These are phyloP conservation scores for Trichoderma orchidacearum DNA, from an alignment of 495 filamentous ascomycete genomes.

Conservation along the genomic window DNA sequence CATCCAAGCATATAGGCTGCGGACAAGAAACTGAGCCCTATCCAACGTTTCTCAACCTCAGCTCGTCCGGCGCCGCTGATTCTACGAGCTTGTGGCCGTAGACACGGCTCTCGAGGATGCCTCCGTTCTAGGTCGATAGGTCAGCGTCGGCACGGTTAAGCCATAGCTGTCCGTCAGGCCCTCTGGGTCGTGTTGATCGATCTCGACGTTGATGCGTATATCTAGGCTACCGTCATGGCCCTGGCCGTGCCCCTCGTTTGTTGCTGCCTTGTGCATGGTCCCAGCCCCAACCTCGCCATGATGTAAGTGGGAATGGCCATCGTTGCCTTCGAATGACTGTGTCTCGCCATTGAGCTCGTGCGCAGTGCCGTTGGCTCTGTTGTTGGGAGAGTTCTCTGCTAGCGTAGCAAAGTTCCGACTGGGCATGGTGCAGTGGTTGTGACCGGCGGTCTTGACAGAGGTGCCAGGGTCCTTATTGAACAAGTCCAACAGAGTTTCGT, in stretches of 20 bases:
- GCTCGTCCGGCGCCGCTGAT: not conserved
- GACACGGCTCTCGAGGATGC: not conserved
- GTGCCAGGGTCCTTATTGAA: slow-evolving; percentile 75
- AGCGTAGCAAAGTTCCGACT: slow-evolving; percentile 78
- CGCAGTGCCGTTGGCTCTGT: slow-evolving; percentile 6
- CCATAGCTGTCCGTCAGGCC: slow-evolving; percentile 57
- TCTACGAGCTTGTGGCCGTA: not conserved
- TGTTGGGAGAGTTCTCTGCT: slow-evolving; percentile 47
- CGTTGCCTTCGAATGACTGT: slow-evolving; percentile 25
- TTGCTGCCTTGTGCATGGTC: slow-evolving; percentile 48
- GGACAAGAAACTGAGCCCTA: no score
- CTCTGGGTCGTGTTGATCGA: slow-evolving; percentile 47
- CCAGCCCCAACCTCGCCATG: slow-evolving; percentile 51
- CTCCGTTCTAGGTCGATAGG: slow-evolving; percentile 12
- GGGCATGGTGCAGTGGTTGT: slow-evolving; percentile 82
- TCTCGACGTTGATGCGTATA: slow-evolving; percentile 55
- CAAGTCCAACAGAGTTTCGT: slow-evolving; percentile 77
- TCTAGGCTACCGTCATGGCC: slow-evolving; percentile 49
- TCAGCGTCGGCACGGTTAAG: slow-evolving; percentile 39
- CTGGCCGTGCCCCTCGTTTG: slow-evolving; percentile 34
- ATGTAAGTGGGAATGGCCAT: slow-evolving; percentile 51
- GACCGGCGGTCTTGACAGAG: slow-evolving; percentile 46
- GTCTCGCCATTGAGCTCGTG: not conserved
- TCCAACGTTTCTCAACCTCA: no score
- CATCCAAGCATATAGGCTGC: no score